Base-by-base conservation (phyloP, 1,139 yeast species). In the Wickerhamomyces sp. region DNA sequence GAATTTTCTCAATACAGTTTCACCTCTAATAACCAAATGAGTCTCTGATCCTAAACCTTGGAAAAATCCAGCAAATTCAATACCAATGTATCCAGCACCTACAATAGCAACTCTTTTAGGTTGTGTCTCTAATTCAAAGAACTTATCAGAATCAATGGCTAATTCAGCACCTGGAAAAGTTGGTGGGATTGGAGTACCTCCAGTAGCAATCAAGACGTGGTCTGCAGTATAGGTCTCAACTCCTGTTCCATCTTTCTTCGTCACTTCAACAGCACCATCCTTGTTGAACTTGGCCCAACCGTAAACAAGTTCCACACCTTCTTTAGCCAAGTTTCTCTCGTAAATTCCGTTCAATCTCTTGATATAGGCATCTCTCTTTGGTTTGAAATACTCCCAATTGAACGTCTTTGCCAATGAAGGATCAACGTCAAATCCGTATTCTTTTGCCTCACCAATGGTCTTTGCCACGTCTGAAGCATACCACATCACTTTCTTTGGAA, bases 401-500 rank as follows among this genome's bases (percentile, higher is more conserved):
- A 91, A 89, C 28, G 72, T 64, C 41, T 75, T 69, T 13, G 74
- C 72, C 32, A 70, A 64, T 32, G 70, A 70, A 23, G 75, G 70
- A 37, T 75, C 76, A 27, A 71, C 73, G 35, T 57, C 67, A 48
- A 91, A 80, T 1, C 96, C 95, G 57, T 91, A 91, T 42, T 83
- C 86, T 45, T 72, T 67, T 44, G 95, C 91, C 37, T 86, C 83
- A 35, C 69, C 66, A 46, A 82, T 67, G 54, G 77, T 78, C 45
- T 76, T 75, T 16, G 96, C 96, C 59, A 85, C 65, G 51, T 88
- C 96, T 23, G 91, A 80, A 16, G 96, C 96, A 49, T 88, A 79
- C 98, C 98, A 91, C 97, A 91, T 89, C 33, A 93, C 88, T 61
- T 91, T 91, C 70, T 91, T 91, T 31, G 99, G 99, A 25, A 91